Base-by-base conservation (phyloP, 176 grass and related monocot genomes). In the Dendrocalamus sinicus region DNA sequence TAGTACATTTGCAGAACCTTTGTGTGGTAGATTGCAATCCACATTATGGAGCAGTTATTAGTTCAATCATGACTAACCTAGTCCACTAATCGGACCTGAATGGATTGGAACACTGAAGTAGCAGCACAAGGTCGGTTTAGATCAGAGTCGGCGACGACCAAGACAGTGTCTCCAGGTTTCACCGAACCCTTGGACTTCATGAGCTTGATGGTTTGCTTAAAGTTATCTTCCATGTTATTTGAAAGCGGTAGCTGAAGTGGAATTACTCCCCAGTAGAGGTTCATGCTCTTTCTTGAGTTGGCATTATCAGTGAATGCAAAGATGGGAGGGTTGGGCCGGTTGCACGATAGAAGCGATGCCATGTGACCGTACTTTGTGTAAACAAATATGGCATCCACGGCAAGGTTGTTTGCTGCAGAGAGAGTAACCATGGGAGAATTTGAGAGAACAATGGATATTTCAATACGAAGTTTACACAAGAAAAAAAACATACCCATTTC, bases 301-400 rank as follows among this genome's bases (percentile, higher is more conserved):
- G 69, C 50, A 80, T 92, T 28, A 24, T 92, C 86, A 9, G 90
- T 95, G 78, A 95, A 90, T 9, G 93, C 88, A 10, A 95, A 92
- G 51, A 95, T 92, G 16, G 90, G 93, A 84, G 88, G 82, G 75
- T 88, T 90, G 4, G 90, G 90, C 1, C 88, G 85, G 28, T 92
- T 90, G 24, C 88, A 82, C 0, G 90, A 92, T 6, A 93, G 35
- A 76, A 90, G 79, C 0, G 88, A 93, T 11, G 93, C 86, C 91
- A 93, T 92, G 44, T 91, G 86, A n/a, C 91, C 91, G 15, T 88
- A 78, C 70, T 95, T 90, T 67, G 93, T 95, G 88, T 91, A 95
- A 14, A 93, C 93, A 79, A 92, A 95, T 68, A 95, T 89, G 47
- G 85, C 88, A 84, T 93, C 89, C 80, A 92, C 93, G 12, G 83